Evolutionary conservation across 192 early-diverging fungal species (phyloP).

Genomic region (Mortierella alpina): DNA sequence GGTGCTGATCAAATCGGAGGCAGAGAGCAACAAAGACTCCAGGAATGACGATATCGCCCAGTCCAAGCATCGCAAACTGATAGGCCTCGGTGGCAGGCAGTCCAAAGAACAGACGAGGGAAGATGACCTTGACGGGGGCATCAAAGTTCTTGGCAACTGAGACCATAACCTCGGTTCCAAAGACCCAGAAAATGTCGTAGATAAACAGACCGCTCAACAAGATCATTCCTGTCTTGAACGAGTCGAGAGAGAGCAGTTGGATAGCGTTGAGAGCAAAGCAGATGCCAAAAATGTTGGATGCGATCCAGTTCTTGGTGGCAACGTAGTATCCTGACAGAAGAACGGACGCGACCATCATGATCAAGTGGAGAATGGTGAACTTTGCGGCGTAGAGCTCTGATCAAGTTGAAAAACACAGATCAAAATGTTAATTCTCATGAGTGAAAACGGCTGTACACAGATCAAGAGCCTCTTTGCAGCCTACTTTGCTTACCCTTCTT

Average conservation of each 20-base stretch:
- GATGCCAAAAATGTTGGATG: constrained; percentile 89
- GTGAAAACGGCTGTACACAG: not conserved
- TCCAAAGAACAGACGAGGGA: constrained; percentile 78
- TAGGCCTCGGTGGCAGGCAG: constrained; percentile 56
- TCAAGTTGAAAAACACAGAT: constrained; percentile 2
- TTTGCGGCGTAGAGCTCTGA: constrained; percentile 63
- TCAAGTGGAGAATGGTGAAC: constrained; percentile 78
- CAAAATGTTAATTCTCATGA: not conserved
- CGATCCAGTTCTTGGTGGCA: constrained; percentile 92
- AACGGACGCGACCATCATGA: constrained; percentile 64
- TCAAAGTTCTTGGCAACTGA: constrained; percentile 96
- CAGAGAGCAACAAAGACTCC: constrained; percentile 95
- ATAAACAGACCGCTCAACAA: constrained; percentile 91
- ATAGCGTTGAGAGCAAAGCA: constrained; percentile 88
- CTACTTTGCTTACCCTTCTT: constrained; percentile 71
- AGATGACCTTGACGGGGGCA: constrained; percentile 95
- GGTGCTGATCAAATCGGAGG: constrained; percentile 88
- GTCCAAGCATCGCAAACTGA: constrained; percentile 91
- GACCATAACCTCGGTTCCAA: constrained; percentile 99
- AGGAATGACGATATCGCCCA: constrained; percentile 98
- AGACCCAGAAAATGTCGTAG: constrained; percentile 99
- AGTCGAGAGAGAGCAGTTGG: constrained; percentile 89
- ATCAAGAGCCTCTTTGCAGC: not conserved
- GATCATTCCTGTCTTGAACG: constrained; percentile 97
- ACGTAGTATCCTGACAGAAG: constrained; percentile 80